Evolutionary conservation across 83 land plant species (phyloP).

Genomic region (Diphasiastrum complanatum): DNA sequence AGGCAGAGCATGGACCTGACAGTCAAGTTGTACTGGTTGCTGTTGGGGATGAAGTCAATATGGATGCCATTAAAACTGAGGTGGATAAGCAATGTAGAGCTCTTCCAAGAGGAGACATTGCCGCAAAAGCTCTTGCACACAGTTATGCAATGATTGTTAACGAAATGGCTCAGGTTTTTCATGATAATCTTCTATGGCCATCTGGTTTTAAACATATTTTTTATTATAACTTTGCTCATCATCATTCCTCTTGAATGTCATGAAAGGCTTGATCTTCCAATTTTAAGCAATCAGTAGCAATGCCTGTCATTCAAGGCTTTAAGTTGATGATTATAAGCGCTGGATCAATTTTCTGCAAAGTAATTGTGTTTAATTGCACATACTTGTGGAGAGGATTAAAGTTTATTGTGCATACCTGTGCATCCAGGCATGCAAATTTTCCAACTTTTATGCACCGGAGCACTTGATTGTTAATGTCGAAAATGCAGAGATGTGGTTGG

Average conservation of each 20-base stretch:
- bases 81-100: conserved; percentile 63
- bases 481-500: conserved; percentile 85
- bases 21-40: conserved; percentile 98
- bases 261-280: too few species aligned
- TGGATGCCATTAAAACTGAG: conserved; percentile 59
- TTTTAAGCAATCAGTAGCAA: too few species aligned
- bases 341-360: too few species aligned
- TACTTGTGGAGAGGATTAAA: not conserved
- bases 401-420: not conserved
- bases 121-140: conserved; percentile 84
- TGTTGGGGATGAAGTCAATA: conserved; percentile 71
- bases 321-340: too few species aligned
- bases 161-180: conserved; percentile 75
- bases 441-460: conserved; percentile 98
- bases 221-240: too few species aligned
- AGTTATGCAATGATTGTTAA: conserved; percentile 73
- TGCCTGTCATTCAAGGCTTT: too few species aligned
- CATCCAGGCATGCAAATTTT: conserved; percentile 79
- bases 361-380: too few species aligned
- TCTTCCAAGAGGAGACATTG: conserved; percentile 85
- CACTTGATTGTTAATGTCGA: conserved; percentile 89
- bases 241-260: too few species aligned
- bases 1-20: conserved; percentile 99
- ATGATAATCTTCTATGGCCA: not conserved
- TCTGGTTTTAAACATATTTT: too few species aligned